Evolutionary conservation across 352 stramenopile genomes (phyloP).

Genomic region (Pythium chondricola): DNA sequence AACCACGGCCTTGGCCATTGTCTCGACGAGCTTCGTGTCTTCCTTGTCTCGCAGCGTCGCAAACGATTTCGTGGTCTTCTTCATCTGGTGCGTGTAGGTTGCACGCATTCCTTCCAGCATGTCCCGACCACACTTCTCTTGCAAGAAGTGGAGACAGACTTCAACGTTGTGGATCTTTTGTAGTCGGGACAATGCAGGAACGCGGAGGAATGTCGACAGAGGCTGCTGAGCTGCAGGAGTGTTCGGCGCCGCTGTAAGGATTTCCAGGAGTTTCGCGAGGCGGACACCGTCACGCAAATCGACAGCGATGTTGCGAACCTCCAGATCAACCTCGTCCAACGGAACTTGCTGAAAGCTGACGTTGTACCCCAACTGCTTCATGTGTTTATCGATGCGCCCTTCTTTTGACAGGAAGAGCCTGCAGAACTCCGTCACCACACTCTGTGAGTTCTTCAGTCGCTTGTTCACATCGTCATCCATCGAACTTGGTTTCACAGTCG

Average conservation of each 20-base stretch:
- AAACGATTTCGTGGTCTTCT: constrained; percentile 20
- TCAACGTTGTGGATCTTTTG: constrained; percentile 97
- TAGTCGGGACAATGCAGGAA: constrained; percentile 91
- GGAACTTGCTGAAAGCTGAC: constrained; percentile 89
- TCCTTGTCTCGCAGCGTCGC: constrained; percentile 39
- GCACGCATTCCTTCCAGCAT: constrained; percentile 43
- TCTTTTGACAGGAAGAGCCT: constrained; percentile 90
- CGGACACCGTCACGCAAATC: constrained; percentile 96
- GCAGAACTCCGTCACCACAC: constrained; percentile 90
- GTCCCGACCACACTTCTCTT: constrained; percentile 59
- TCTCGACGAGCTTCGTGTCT: constrained; percentile 52
- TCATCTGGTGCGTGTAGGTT: background rate
- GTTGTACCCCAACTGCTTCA: constrained; percentile 83
- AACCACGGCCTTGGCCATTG: constrained; percentile 92
- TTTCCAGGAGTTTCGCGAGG: constrained; percentile 91
- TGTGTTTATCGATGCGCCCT: constrained; percentile 93
- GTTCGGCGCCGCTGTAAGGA: constrained; percentile 43
- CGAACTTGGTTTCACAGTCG: constrained; percentile 3
- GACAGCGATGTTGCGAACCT: constrained; percentile 87
- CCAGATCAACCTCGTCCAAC: constrained; percentile 94
- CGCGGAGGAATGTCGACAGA: constrained; percentile 83
- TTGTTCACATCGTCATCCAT: constrained; percentile 8
- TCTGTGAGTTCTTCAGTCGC: constrained; percentile 89
- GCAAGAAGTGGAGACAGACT: constrained; percentile 82
- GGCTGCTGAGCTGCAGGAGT: background rate